phyloP scores from a whole-genome alignment of 2,329 filamentous ascomycete species.

The Colletotrichum horii region DNA sequence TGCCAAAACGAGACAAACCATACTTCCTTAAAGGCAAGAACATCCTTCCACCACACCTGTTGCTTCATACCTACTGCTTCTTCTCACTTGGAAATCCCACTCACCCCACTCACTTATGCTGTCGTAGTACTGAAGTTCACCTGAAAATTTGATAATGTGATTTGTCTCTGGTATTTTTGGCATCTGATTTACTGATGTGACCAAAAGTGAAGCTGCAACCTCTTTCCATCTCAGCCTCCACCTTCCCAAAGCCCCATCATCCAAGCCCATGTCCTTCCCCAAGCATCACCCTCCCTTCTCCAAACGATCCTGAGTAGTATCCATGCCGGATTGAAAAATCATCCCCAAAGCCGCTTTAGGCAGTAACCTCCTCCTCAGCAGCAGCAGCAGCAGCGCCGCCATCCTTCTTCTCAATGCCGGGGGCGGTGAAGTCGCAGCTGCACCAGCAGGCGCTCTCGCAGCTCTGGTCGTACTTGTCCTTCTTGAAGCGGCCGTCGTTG shows the following conservation, averaged over 20 bases:
- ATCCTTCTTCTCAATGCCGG: background rate
- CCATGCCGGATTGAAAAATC: rapidly evolving
- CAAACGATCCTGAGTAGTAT: background rate
- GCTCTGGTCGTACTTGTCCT: background rate
- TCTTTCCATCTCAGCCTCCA: background rate
- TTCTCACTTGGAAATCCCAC: background rate
- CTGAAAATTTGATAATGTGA: background rate
- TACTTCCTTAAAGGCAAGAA: background rate
- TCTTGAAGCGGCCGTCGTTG: background rate
- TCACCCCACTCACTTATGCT: rapidly evolving
- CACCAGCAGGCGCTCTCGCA: conserved; percentile 11
- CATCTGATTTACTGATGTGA: background rate
- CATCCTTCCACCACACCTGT: background rate
- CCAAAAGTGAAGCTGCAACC: background rate
- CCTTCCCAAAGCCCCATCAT: background rate
- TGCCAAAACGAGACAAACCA: background rate
- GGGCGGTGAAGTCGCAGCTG: background rate
- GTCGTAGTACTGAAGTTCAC: rapidly evolving
- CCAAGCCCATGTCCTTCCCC: background rate
- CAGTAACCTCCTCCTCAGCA: background rate
- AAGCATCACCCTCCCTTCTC: background rate
- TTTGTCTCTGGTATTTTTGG: background rate
- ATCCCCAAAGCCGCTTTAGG: background rate
- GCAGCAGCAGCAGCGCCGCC: background rate
- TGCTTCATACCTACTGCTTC: background rate